Evolutionary conservation across 148 eudicot genomes (phyloP), one percentile per base, ranked within the genome.

Genomic region (Silene uniflora): DNA sequence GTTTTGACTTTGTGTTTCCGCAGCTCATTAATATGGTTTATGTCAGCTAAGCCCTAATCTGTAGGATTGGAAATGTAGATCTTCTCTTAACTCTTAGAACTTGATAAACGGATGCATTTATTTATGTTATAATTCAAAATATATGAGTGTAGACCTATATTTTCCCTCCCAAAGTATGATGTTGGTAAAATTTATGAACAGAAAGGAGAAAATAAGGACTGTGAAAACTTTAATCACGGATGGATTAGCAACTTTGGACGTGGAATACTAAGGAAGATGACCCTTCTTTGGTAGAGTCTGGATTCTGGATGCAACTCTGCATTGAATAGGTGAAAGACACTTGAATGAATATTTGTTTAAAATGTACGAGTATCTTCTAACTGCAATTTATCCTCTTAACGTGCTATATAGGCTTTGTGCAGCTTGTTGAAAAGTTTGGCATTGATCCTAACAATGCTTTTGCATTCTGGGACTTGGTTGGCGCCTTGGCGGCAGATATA

Each of bases 401-500:
- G 54, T 24, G 23, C 71, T 32, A 18, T 67, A 73, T 78, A 75
- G 47, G 24, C 49, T 62, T 70, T 47, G 67, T 85, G 81, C 90
- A 95, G 99, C 99, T 95, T 82, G 99, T 95, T 35, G 91, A 95
- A 73, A 79, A 95, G 80, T 95, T 95, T 81, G 98, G 99, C 62
- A 95, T 95, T 79, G 93, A 95, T 84, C 99, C 99, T 71, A 87
- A 89, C 22, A 95, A 92, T 87, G 97, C 99, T 76, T 95, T 95
- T 85, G 96, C 97, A 76, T 95, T 95, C 81, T 95, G 99, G 99
- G 99, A 95, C 75, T 95, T 98, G 99, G 99, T 95, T 62, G 99
- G n/a, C n/a, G n/a, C n/a, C n/a, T n/a, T n/a, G n/a, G 99, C 72
- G 99, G 97, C 75, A 90, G 99, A 86, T 95, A 95, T 79, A 95